phyloP scores from a whole-genome alignment of 2,329 filamentous ascomycete species.

The Venturia carpophila region DNA sequence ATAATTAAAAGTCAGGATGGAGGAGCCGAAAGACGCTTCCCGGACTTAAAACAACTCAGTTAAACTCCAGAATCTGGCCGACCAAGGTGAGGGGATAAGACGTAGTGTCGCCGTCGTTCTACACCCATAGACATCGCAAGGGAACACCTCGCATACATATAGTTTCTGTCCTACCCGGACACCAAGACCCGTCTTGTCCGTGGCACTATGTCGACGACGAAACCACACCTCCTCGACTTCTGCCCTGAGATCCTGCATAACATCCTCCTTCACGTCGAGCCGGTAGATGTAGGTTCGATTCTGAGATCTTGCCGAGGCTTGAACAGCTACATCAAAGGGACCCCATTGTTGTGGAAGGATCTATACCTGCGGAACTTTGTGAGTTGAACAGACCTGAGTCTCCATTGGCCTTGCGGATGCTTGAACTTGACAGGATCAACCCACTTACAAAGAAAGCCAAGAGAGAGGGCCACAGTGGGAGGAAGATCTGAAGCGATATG shows the following conservation, averaged over 20 bases:
- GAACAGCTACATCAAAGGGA: slow-evolving; percentile 47
- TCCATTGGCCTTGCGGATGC: neutral
- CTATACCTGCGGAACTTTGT: slow-evolving; percentile 44
- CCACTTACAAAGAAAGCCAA: slow-evolving; percentile 25
- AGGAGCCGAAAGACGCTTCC: neutral
- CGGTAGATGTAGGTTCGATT: slow-evolving; percentile 48
- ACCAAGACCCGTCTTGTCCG: neutral
- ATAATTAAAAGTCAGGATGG: neutral
- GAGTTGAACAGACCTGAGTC: slow-evolving; percentile 18
- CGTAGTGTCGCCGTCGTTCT: neutral
- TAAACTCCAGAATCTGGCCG: neutral
- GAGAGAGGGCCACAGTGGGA: slow-evolving; percentile 28
- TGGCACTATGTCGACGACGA: slow-evolving; percentile 1
- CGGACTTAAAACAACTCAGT: neutral
- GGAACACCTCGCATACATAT: neutral
- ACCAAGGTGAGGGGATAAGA: slow-evolving; percentile 9
- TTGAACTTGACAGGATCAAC: slow-evolving; percentile 31
- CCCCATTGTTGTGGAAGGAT: slow-evolving; percentile 52
- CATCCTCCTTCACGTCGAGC: slow-evolving; percentile 50
- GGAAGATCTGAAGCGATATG: slow-evolving; percentile 21
- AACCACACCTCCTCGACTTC: slow-evolving; percentile 34
- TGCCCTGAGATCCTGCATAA: slow-evolving; percentile 57
- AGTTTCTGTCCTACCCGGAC: neutral
- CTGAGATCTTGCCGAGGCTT: slow-evolving; percentile 47
- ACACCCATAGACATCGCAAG: neutral